Conservation (phyloP, 352 stramenopile genomes). For the Globisporangium orthogonon region DNA sequence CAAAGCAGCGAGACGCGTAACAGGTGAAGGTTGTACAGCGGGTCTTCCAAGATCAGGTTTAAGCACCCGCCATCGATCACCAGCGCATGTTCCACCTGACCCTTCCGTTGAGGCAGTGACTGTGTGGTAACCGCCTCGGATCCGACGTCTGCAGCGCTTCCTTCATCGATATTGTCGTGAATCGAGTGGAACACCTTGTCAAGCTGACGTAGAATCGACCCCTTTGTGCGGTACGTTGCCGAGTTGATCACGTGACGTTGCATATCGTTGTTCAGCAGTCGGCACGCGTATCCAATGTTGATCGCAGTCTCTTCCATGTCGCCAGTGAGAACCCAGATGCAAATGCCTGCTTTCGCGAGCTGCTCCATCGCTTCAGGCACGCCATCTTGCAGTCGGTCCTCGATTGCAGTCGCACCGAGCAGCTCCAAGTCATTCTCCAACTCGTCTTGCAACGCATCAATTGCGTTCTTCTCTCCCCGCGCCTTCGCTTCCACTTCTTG, state of each 20-base stretch:
- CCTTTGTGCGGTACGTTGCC: slow-evolving; percentile 57
- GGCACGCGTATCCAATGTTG: slow-evolving; percentile 86
- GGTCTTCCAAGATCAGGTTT: slow-evolving; percentile 64
- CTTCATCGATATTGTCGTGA: slow-evolving; percentile 16
- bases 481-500: slow-evolving; percentile 68
- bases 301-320: slow-evolving; percentile 90
- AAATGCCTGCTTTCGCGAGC: slow-evolving; percentile 70
- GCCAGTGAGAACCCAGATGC: slow-evolving; percentile 84
- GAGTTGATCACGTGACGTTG: slow-evolving; percentile 82
- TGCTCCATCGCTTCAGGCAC: slow-evolving; percentile 79
- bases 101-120: slow-evolving; percentile 20
- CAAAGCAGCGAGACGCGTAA: slow-evolving; percentile 85
- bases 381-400: slow-evolving; percentile 80
- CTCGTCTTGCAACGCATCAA: slow-evolving; percentile 66
- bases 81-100: slow-evolving; percentile 67
- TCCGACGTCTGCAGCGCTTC: neutral
- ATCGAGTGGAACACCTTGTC: slow-evolving; percentile 79
- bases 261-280: slow-evolving; percentile 92
- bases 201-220: slow-evolving; percentile 56
- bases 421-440: slow-evolving; percentile 76
- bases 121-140: slow-evolving; percentile 13
- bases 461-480: slow-evolving; percentile 47
- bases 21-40: slow-evolving; percentile 72
- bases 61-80: slow-evolving; percentile 94
- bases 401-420: slow-evolving; percentile 80